Evolutionary conservation across 805 yeast genomes (phyloP).

Genomic region (Saturnispora kantuleensis): DNA sequence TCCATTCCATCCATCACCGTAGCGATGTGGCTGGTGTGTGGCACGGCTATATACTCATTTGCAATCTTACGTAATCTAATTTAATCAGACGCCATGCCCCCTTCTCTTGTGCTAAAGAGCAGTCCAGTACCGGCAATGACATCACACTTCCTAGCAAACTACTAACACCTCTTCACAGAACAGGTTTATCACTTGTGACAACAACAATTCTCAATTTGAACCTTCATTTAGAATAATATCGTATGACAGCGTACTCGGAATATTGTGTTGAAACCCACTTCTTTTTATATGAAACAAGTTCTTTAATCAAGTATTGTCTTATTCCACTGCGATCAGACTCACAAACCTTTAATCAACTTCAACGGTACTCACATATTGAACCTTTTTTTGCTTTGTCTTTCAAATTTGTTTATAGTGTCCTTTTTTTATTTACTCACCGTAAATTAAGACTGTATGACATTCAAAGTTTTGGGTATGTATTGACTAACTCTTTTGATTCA

Average conservation of each 20-base stretch:
- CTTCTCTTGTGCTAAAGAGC: not conserved
- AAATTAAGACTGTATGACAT: slow-evolving; percentile 5
- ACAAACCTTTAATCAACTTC: not conserved
- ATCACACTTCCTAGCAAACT: not conserved
- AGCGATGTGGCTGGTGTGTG: not conserved
- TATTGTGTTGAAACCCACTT: not conserved
- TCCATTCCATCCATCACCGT: not conserved
- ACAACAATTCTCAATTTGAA: slow-evolving; percentile 3
- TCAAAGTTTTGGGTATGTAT: slow-evolving; percentile 7
- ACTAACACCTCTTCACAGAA: slow-evolving; percentile 4
- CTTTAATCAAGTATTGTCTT: not conserved
- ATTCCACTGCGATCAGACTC: not conserved
- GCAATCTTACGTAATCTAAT: too few species aligned
- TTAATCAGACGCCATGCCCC: not conserved
- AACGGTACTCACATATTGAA: not conserved
- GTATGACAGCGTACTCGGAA: not conserved
- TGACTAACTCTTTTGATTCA: not conserved
- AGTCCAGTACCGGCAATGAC: not conserved
- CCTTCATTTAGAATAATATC: not conserved
- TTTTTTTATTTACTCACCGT: slow-evolving; percentile 1
- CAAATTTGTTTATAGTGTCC: slow-evolving; percentile 1
- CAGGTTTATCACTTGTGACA: slow-evolving; percentile 5
- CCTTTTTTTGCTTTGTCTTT: slow-evolving; percentile 1
- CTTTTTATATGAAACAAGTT: too few species aligned
- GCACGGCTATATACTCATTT: not conserved